Percentiles rank a stretch among this genome's conserved stretches.
These are phyloP conservation scores for Suhomyces xylopsoci DNA, from an alignment of 805 yeast genomes.

Conservation along the genomic window DNA sequence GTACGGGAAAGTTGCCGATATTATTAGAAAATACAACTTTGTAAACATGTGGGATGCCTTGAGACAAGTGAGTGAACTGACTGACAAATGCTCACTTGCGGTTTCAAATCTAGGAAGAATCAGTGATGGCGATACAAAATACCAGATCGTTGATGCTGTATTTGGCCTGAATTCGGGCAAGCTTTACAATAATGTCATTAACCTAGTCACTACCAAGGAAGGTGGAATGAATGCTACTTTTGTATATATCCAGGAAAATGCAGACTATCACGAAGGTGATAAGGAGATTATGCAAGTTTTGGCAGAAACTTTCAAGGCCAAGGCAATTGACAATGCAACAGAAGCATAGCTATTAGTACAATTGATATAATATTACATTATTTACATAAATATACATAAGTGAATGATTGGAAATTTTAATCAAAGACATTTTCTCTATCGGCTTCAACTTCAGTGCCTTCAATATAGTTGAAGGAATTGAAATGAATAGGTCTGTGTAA, in stretches of 20 bases:
- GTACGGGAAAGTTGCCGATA: background rate
- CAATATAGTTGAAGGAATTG: conserved; percentile 65
- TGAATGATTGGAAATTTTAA: conserved; percentile 11
- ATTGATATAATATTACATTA: background rate
- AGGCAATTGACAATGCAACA: background rate
- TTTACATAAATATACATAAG: background rate
- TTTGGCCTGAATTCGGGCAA: conserved; percentile 8
- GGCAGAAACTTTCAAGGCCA: conserved; percentile 1
- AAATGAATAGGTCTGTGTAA: conserved; percentile 89
- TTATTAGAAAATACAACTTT: background rate
- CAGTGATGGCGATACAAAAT: background rate
- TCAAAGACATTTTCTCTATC: conserved; percentile 65
- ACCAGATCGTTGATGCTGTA: conserved; percentile 6
- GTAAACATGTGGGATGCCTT: conserved; percentile 8
- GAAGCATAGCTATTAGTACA: background rate
- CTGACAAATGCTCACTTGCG: background rate
- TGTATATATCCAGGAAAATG: conserved; percentile 7
- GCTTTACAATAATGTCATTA: conserved; percentile 9
- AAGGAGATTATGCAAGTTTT: conserved; percentile 9
- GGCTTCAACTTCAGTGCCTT: conserved; percentile 57
- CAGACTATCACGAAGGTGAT: conserved; percentile 1
- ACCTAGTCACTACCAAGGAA: conserved; percentile 9
- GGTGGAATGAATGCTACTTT: conserved; percentile 9
- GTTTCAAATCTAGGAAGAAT: conserved; percentile 11
- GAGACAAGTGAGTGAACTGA: background rate